These are phyloP conservation scores for Ricinus communis DNA, from an alignment of 345 rosid genomes.

Conservation along the genomic window DNA sequence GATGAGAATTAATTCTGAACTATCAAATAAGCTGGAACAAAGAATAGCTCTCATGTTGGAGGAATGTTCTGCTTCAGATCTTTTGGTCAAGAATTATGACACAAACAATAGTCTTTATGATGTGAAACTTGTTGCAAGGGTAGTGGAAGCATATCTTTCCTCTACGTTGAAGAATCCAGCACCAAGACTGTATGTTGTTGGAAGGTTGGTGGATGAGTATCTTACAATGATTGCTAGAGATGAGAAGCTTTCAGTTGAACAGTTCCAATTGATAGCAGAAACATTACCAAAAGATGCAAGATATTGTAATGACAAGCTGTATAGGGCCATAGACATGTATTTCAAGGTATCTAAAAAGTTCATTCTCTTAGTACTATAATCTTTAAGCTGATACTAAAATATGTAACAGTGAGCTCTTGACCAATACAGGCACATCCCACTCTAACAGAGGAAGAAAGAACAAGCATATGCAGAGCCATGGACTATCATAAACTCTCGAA, in stretches of 20 bases:
- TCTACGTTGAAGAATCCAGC: slow-evolving; percentile 20
- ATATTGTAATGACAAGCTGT: slow-evolving; percentile 41
- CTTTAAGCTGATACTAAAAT: not conserved
- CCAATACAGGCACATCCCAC: slow-evolving; percentile 45
- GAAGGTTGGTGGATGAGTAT: slow-evolving; percentile 49
- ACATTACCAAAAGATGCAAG: slow-evolving; percentile 43
- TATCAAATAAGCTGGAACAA: slow-evolving; percentile 26
- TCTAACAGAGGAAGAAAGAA: slow-evolving; percentile 49
- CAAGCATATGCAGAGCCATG: slow-evolving; percentile 39
- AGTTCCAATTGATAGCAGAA: slow-evolving; percentile 41
- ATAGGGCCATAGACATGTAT: slow-evolving; percentile 56
- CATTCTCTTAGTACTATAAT: not conserved
- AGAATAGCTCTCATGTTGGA: slow-evolving; percentile 47
- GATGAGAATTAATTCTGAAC: slow-evolving; percentile 29
- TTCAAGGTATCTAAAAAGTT: slow-evolving; percentile 37
- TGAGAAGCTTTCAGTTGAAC: slow-evolving; percentile 27
- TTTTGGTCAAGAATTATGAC: slow-evolving; percentile 41
- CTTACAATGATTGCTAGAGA: slow-evolving; percentile 47
- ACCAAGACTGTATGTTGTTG: slow-evolving; percentile 34
- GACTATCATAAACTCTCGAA: slow-evolving; percentile 46
- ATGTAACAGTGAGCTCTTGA: not conserved
- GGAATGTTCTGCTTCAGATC: slow-evolving; percentile 40
- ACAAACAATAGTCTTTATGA: slow-evolving; percentile 34
- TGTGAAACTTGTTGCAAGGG: slow-evolving; percentile 33
- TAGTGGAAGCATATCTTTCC: slow-evolving; percentile 40